A percentile compares a stretch with the other conserved stretches of the same genome.
phyloP scores from a whole-genome alignment of 2,329 filamentous ascomycete species.

The Fusarium algeriense region DNA sequence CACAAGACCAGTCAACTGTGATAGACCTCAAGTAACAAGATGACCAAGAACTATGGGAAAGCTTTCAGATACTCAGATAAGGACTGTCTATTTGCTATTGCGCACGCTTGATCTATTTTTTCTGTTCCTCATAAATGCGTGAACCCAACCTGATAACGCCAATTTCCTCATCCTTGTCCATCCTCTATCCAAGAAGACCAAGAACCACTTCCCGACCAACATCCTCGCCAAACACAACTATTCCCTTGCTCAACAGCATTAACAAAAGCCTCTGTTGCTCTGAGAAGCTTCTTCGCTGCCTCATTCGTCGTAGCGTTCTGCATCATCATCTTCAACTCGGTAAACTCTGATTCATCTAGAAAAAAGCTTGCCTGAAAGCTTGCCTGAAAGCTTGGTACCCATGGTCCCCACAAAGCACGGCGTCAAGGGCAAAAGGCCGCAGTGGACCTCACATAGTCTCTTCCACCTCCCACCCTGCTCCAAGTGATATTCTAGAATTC shows the following conservation, averaged over 20 bases:
- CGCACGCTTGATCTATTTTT: neutral
- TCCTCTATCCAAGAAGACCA: neutral
- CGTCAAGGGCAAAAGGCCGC: neutral
- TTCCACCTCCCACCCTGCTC: neutral
- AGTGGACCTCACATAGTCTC: neutral
- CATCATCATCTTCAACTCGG: neutral
- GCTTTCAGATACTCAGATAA: neutral
- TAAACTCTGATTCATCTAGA: rapidly evolving
- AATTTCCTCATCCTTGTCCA: neutral
- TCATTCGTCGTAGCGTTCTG: rapidly evolving
- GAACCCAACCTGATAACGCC: neutral
- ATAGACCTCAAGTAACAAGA: neutral
- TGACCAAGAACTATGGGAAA: neutral
- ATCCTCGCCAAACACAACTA: neutral
- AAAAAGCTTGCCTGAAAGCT: too few relatives aligned
- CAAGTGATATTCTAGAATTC: too few relatives aligned
- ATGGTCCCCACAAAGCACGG: neutral
- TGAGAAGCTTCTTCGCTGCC: rapidly evolving
- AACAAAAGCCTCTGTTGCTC: neutral
- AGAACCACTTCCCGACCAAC: neutral
- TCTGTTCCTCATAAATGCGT: neutral
- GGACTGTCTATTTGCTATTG: neutral
- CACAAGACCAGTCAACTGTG: neutral
- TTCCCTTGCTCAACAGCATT: neutral
- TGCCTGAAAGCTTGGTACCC: neutral